Evolutionary conservation across 2,329 filamentous ascomycete genomes (phyloP).

Genomic region (Epichloe baconii): DNA sequence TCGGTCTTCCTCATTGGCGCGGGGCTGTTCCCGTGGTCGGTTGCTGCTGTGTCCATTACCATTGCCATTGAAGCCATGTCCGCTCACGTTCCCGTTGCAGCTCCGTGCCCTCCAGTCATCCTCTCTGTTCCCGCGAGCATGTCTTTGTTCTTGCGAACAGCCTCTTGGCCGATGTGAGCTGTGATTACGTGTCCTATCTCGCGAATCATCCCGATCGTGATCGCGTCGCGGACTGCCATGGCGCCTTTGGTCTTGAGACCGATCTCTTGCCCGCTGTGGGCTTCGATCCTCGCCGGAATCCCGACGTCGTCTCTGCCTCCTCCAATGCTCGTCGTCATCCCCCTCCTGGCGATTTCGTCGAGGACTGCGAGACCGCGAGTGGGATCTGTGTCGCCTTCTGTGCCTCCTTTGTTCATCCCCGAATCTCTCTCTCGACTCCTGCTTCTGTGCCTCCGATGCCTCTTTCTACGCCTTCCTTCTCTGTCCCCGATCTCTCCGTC

Average conservation of each 20-base stretch:
- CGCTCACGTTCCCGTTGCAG: neutral
- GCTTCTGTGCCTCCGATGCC: conserved; percentile 4
- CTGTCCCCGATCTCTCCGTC: conserved; percentile 22
- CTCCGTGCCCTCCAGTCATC: neutral
- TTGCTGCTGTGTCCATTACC: conserved; percentile 7
- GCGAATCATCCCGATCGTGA: neutral
- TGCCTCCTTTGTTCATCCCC: conserved; percentile 5
- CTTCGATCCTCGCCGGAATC: conserved; percentile 13
- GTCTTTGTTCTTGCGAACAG: conserved; percentile 9
- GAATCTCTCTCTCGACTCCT: conserved; percentile 5
- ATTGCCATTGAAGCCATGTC: neutral
- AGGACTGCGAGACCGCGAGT: conserved; percentile 33
- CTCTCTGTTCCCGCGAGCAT: neutral
- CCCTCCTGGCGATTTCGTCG: conserved; percentile 15
- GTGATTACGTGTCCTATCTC: neutral
- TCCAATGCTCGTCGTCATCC: conserved; percentile 7
- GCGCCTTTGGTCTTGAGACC: conserved; percentile 10
- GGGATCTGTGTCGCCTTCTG: conserved; percentile 30
- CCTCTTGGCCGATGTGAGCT: neutral
- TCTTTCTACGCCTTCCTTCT: conserved; percentile 16
- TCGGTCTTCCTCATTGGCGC: conserved; percentile 13
- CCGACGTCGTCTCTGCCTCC: conserved; percentile 11
- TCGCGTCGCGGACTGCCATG: neutral
- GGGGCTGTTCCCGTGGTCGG: neutral
- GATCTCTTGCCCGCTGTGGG: conserved; percentile 9